Evolutionary conservation across 129 eudicot genomes (phyloP), one percentile per base, ranked within the genome.

Genomic region (Tanacetum coccineum): DNA sequence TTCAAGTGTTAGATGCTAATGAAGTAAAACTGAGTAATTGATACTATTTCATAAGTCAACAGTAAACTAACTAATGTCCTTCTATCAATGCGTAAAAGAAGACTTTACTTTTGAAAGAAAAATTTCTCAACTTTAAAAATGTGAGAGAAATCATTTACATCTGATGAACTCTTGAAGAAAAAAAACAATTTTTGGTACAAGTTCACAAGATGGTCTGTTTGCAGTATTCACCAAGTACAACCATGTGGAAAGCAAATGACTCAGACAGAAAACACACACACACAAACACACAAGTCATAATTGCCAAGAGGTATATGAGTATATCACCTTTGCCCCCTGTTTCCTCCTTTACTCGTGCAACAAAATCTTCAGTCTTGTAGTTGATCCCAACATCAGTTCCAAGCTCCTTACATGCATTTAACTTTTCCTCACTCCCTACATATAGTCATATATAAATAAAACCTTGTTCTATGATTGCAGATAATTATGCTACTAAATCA

Each of bases 351-450:
- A 92, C 76, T 5, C 98, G 87, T 52, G 98, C 88, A 77, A 84
- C 96, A 84, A 92, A 92, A 79, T 92, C 98, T 81, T 92, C 96
- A 3, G 89, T 86, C 76, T 88, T 92, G 78, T 92, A 92, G 73
- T 92, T 92, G 72, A 92, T 92, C 79, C 96, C 77, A 65, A 92
- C 89, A 79, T 88, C 96, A 53, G 98, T 95, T 66, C 98, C 98
- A 56, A 92, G 84, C 50, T 80, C 96, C 83, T 88, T 92, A 85
- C 98, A 92, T 2, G 78, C 81, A 39, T 82, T 83, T 22, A 92
- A 63, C 64, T 92, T 92, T 70, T 92, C 96, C 65, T 92, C 96
- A n/a, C 87, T 92, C 69, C 96, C 98, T 92, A 70, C 30, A 62
- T 20, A 66, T 8, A 45, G 32, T n/a, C n/a, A n/a, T n/a, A 67